Evolutionary conservation across 2,329 filamentous ascomycete species (phyloP), one percentile per base, ranked within the genome.

Genomic region (Plectosphaerella plurivora): DNA sequence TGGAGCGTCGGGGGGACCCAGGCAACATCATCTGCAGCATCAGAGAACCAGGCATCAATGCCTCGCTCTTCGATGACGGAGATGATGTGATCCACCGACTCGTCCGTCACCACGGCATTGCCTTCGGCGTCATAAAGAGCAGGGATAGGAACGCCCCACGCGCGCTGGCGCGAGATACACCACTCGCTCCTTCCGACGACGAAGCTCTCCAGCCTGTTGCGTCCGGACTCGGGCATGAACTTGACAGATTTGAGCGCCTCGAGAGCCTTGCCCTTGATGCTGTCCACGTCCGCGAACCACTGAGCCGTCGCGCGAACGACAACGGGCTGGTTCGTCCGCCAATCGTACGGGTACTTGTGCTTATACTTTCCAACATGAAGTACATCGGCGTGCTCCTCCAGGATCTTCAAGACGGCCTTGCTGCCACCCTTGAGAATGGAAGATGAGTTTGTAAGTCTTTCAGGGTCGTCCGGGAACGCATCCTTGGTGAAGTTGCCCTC

Each of bases 261-360:
- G 22, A 96, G 72, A 1, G 92, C 89, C 33, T 82, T 76, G 2
- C 82, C 74, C 61, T 95, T 95, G 68, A 97, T 93, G 49, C 79
- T 82, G 14, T 80, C 90, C 2, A 97, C 90, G 67, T 97, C 90
- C 11, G 94, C 91, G 65, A 99, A 99, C 94, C 94, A 99, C 70
- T 99, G 94, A 37, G 92, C 90, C 0, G 95, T 99, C 4, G 94
- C 93, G 58, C 94, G 78, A 35, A 95, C 83, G 54, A 99, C 91
- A 48, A 99, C 86, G 1, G 94, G 94, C 59, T 88, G 79, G 70
- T 97, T 99, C 0, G 93, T 96, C 51, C 94, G 82, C 94, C 94
- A 99, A 70, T 99, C 94, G 60, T 97, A 96, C 0, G 94, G 94
- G 66, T 97, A 97, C 68, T 96, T 97, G 75, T 99, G 94, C 50